A percentile compares a stretch with the other conserved stretches of the same genome.
Conservation (phyloP, 1,139 yeast genomes). For the Torulaspora pretoriensis region DNA sequence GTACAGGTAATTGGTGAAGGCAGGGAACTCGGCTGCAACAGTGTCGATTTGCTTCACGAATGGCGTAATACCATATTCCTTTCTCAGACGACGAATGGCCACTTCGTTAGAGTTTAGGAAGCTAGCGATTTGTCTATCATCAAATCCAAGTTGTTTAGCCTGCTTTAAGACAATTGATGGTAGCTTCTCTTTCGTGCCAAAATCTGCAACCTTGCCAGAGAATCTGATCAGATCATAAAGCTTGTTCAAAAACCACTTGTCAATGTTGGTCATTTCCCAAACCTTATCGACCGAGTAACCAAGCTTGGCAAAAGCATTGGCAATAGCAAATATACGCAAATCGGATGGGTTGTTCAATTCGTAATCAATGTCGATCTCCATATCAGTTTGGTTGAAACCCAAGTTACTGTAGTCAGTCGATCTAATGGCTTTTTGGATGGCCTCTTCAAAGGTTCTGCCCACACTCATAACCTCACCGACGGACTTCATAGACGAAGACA, state of each 20-base stretch:
- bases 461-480: constrained; percentile 99
- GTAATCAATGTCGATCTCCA: constrained; percentile 84
- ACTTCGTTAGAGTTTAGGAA: constrained; percentile 88
- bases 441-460: constrained; percentile 97
- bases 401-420: constrained; percentile 92
- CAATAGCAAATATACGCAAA: constrained; percentile 93
- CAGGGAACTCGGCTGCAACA: constrained; percentile 99
- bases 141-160: constrained; percentile 96
- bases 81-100: constrained; percentile 86
- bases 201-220: constrained; percentile 58
- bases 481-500: constrained; percentile 95
- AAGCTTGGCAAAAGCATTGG: constrained; percentile 71
- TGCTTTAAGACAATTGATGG: constrained; percentile 62
- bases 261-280: constrained; percentile 89
- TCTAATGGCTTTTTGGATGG: constrained; percentile 95
- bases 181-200: constrained; percentile 56
- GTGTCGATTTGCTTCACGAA: constrained; percentile 97
- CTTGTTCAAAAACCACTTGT: constrained; percentile 94
- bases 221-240: constrained; percentile 67
- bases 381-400: constrained; percentile 86
- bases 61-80: constrained; percentile 83
- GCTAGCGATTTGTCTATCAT: constrained; percentile 93
- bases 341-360: constrained; percentile 95
- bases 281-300: constrained; percentile 91
- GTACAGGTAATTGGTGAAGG: constrained; percentile 90